Evolutionary conservation across 1,139 yeast genomes (phyloP).

Genomic region (Saccharomycopsis phalli): DNA sequence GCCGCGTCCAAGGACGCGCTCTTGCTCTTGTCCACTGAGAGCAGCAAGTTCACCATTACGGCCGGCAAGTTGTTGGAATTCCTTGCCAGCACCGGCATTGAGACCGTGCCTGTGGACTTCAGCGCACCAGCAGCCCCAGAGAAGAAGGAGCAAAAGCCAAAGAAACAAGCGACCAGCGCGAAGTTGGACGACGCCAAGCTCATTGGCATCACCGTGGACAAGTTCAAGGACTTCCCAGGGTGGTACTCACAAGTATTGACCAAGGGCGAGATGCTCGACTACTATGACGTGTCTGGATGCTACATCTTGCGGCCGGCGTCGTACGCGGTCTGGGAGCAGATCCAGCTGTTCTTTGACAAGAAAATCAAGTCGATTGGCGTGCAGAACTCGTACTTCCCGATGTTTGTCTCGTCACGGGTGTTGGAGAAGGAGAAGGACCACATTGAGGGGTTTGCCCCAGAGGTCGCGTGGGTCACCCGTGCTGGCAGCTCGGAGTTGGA

Average conservation of each 20-base stretch:
- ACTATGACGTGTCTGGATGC: slow-evolving; percentile 98
- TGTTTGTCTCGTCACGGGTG: slow-evolving; percentile 91
- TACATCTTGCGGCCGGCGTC: slow-evolving; percentile 96
- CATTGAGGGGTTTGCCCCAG: slow-evolving; percentile 98
- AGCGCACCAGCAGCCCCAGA: slow-evolving; percentile 36
- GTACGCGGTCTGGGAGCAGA: slow-evolving; percentile 88
- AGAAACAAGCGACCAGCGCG: slow-evolving; percentile 29
- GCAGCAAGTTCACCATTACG: slow-evolving; percentile 47
- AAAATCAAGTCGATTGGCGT: slow-evolving; percentile 85
- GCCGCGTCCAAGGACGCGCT: slow-evolving; percentile 31
- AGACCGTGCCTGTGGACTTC: slow-evolving; percentile 51
- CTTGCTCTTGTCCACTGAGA: slow-evolving; percentile 52
- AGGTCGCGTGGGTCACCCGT: slow-evolving; percentile 98
- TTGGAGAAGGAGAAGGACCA: slow-evolving; percentile 98
- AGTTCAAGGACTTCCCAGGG: slow-evolving; percentile 82
- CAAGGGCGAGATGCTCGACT: slow-evolving; percentile 97
- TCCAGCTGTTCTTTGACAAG: slow-evolving; percentile 78
- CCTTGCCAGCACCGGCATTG: slow-evolving; percentile 51
- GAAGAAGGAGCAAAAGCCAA: slow-evolving; percentile 24
- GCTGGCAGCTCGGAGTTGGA: slow-evolving; percentile 94
- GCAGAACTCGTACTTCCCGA: slow-evolving; percentile 93
- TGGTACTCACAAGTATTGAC: slow-evolving; percentile 96
- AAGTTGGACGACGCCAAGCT: slow-evolving; percentile 81
- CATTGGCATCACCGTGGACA: slow-evolving; percentile 94
- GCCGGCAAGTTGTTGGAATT: slow-evolving; percentile 45